A percentile compares a stretch with the other conserved stretches of the same genome.
phyloP scores from a whole-genome alignment of 805 yeast species.

The Ogataea thermomethanolica region DNA sequence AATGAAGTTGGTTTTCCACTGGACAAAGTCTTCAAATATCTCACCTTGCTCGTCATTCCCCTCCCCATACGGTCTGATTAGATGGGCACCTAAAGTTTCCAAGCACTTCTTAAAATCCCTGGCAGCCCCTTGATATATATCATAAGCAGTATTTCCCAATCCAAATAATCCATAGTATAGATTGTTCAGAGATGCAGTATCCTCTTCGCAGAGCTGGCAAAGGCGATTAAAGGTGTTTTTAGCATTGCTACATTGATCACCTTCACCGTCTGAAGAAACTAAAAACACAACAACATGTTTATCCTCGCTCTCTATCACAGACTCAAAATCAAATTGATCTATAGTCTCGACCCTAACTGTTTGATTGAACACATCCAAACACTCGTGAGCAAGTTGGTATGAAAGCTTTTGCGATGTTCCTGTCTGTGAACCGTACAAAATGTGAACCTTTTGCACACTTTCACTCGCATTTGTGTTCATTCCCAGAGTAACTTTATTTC shows the following conservation, averaged over 20 bases:
- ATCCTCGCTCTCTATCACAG: slow-evolving; percentile 53
- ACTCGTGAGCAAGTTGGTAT: slow-evolving; percentile 72
- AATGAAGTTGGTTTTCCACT: slow-evolving; percentile 85
- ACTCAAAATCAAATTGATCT: slow-evolving; percentile 72
- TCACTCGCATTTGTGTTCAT: background rate
- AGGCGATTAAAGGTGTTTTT: slow-evolving; percentile 56
- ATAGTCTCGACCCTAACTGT: slow-evolving; percentile 66
- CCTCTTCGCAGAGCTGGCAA: background rate
- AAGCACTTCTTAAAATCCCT: slow-evolving; percentile 49
- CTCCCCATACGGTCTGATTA: slow-evolving; percentile 67
- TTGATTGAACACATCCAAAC: slow-evolving; percentile 65
- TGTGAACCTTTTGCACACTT: background rate
- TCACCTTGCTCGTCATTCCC: slow-evolving; percentile 93
- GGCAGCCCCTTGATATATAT: slow-evolving; percentile 78
- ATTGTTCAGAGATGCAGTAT: slow-evolving; percentile 12
- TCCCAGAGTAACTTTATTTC: background rate
- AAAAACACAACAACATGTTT: slow-evolving; percentile 48
- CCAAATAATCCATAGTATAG: slow-evolving; percentile 75
- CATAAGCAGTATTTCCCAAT: slow-evolving; percentile 89
- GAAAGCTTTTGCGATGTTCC: slow-evolving; percentile 14
- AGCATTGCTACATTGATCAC: slow-evolving; percentile 94
- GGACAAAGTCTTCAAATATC: slow-evolving; percentile 82
- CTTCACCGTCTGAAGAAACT: slow-evolving; percentile 93
- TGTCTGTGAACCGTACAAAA: slow-evolving; percentile 40
- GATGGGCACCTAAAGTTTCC: slow-evolving; percentile 57